Conservation (phyloP, 495 filamentous ascomycete genomes). For the Glarea lozoyensis region DNA sequence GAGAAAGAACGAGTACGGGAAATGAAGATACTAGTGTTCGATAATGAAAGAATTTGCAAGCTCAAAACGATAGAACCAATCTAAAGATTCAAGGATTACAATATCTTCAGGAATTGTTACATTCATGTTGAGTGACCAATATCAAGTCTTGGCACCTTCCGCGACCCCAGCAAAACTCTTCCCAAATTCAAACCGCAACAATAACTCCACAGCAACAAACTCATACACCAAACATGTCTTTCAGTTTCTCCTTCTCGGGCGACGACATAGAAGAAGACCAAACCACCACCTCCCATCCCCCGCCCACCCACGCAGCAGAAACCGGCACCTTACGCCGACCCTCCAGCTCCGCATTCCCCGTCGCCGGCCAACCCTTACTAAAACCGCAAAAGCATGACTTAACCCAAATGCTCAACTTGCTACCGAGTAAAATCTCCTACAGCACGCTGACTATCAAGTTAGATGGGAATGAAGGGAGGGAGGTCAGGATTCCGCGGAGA, state of each 20-base stretch:
- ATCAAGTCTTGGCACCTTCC: background rate
- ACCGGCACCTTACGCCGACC: conserved; percentile 11
- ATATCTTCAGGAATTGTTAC: no score
- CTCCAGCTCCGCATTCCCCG: conserved; percentile 36
- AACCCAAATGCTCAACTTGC: conserved; percentile 48
- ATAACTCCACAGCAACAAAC: background rate
- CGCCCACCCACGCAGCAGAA: conserved; percentile 13
- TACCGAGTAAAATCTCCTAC: conserved; percentile 76
- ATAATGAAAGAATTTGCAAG: no score
- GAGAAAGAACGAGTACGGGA: no score
- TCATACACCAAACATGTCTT: conserved; percentile 25
- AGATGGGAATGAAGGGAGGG: conserved; percentile 35
- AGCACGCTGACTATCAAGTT: conserved; percentile 47
- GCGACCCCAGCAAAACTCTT: background rate
- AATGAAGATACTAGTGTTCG: no score
- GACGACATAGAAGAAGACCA: conserved; percentile 73
- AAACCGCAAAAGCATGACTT: conserved; percentile 34
- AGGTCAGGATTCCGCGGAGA: conserved; percentile 61
- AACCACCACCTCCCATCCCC: conserved; percentile 23
- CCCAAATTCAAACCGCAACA: background rate
- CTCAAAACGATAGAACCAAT: no score
- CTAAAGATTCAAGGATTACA: no score
- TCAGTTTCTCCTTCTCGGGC: conserved; percentile 75
- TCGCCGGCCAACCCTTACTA: conserved; percentile 37
- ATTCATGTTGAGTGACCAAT: no score